Conservation (phyloP, 345 rosid genomes). For the Citrus unshiu region DNA sequence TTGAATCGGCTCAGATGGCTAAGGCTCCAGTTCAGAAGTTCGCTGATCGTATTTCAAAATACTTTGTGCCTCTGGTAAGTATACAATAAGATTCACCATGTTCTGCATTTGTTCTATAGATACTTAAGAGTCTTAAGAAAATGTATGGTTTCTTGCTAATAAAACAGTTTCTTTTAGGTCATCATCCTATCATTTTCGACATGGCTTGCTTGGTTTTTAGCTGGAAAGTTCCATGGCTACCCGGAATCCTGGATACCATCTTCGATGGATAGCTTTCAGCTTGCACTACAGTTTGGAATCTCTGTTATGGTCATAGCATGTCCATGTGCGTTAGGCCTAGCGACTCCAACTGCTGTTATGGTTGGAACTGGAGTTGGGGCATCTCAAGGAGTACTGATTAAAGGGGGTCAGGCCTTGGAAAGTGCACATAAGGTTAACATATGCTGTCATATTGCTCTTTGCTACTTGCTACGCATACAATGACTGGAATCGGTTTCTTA, state of each 20-base stretch:
- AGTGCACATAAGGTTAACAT: slow-evolving; percentile 70
- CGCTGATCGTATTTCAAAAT: slow-evolving; percentile 85
- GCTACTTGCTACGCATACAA: not conserved
- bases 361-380: slow-evolving; percentile 99
- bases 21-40: slow-evolving; percentile 97
- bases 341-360: slow-evolving; percentile 99
- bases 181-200: slow-evolving; percentile 76
- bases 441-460: not conserved
- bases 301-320: slow-evolving; percentile 99
- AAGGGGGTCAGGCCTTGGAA: slow-evolving; percentile 95
- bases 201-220: slow-evolving; percentile 88
- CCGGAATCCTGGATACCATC: slow-evolving; percentile 90
- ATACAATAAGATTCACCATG: not conserved
- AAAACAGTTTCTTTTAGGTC: slow-evolving; percentile 40
- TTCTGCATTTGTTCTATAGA: not conserved
- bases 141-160: not conserved
- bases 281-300: slow-evolving; percentile 96
- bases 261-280: slow-evolving; percentile 91
- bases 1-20: slow-evolving; percentile 94
- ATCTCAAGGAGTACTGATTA: slow-evolving; percentile 86
- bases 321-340: slow-evolving; percentile 94
- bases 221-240: slow-evolving; percentile 77
- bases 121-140: not conserved
- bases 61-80: slow-evolving; percentile 82
- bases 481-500: not conserved